Base-by-base conservation (phyloP, 2,329 filamentous ascomycete genomes). In the Coniochaeta prunicola region DNA sequence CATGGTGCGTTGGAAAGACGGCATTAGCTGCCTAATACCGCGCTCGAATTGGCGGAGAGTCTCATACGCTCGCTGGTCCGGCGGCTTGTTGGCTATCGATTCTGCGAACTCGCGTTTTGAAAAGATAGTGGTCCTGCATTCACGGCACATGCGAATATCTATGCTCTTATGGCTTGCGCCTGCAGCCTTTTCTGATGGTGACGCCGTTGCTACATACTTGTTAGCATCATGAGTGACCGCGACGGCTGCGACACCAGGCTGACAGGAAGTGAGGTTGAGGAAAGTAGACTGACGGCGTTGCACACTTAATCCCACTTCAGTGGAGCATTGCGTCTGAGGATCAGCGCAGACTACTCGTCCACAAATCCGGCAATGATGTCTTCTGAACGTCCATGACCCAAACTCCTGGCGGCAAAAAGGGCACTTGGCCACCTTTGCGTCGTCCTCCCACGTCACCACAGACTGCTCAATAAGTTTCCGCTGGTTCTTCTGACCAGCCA, bases 391-490 rank as follows among this genome's bases (percentile, higher is more conserved):
- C 82, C 96, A 97, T 15, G 87, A 89, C 0, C 91, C 89, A 72
- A 99, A 99, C 59, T 96, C 91, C 67, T 99, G 94, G 69, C 96
- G 90, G 67, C 94, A 99, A 68, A 96, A 96, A 0, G 94, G 94
- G 69, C 94, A 99, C 63, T 87, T 86, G 1, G 80, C 62, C 6
- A 99, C 92, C 33, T 80, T 84, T 0, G 87, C 81, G 71, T 99
- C 94, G 57, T 97, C 92, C 72, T 99, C 90, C 94, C 94, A 99
- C 0, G 88, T 89, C 17, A 99, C 92, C 8, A 99, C 84, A 0
- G 90, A 92, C 69, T 99, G 94, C 70, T 99, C 94, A 4, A 97
- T 76, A 15, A 83, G 70, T 70, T 96, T 94, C 56, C 91, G 83
- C 56, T 88, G 84, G 62, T 88, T 91, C 68, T 86, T 91, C 63